Percentiles rank a stretch among this genome's conserved stretches.
Evolutionary conservation across 345 rosid species (phyloP).

Genomic region (Nephelium lappaceum): DNA sequence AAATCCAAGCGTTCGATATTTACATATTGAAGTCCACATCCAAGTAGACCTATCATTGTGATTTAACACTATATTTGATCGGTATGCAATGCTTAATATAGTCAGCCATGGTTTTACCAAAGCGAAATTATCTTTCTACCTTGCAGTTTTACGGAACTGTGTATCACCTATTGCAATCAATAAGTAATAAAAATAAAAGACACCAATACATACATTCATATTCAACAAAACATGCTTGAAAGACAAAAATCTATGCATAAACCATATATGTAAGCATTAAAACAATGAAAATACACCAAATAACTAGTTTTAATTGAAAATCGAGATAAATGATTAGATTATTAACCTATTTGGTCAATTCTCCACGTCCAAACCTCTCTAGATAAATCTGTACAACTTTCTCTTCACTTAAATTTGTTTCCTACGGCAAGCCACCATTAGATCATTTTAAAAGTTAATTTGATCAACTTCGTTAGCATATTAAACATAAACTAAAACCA

Average conservation of each 20-base stretch:
- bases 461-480: background rate
- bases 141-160: constrained; percentile 82
- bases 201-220: background rate
- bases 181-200: background rate
- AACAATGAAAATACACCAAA: too few species aligned
- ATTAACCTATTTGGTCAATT: constrained; percentile 83
- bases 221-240: background rate
- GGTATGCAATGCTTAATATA: constrained; percentile 52
- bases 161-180: constrained; percentile 23
- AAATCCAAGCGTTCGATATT: too few species aligned
- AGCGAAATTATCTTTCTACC: constrained; percentile 59
- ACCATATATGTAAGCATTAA: background rate
- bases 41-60: too few species aligned
- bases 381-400: constrained; percentile 87
- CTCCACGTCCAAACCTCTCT: constrained; percentile 74
- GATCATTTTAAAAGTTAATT: background rate
- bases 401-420: constrained; percentile 88
- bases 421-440: constrained; percentile 27
- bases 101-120: constrained; percentile 82
- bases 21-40: too few species aligned
- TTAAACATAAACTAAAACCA: background rate
- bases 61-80: too few species aligned
- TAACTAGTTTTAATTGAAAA: background rate
- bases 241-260: background rate
- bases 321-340: background rate